phyloP scores from a whole-genome alignment of 208 protist genomes.

The Tetramitus jugosus region DNA sequence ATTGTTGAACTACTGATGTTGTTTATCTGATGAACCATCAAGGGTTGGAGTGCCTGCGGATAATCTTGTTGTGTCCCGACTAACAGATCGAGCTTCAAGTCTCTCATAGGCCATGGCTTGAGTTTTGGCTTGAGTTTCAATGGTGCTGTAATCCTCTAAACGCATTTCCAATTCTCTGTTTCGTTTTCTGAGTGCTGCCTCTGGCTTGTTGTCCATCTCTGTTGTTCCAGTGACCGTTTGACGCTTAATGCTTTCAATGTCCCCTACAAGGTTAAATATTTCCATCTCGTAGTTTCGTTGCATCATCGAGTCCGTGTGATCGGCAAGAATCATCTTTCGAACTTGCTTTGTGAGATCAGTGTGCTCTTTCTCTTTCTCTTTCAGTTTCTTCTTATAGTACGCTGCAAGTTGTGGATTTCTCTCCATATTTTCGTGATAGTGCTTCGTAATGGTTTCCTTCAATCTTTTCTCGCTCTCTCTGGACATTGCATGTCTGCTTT shows the following conservation, averaged over 20 bases:
- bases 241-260: background rate
- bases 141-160: background rate
- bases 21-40: too few species aligned
- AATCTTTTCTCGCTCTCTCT: constrained; percentile 13
- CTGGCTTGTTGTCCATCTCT: background rate
- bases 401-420: constrained; percentile 21
- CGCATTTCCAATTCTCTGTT: background rate
- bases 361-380: constrained; percentile 18
- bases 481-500: background rate
- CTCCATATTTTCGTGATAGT: constrained; percentile 2
- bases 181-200: background rate
- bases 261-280: background rate
- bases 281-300: background rate
- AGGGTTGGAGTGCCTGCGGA: too few species aligned
- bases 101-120: background rate
- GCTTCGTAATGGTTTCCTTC: background rate
- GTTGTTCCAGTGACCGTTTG: background rate
- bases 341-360: background rate
- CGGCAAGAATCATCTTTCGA: background rate
- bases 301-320: background rate
- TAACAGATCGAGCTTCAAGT: too few species aligned
- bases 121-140: background rate
- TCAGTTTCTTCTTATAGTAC: constrained; percentile 26
- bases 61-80: too few species aligned
- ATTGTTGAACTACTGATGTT: too few species aligned